Base-by-base conservation (phyloP, 805 yeast species). In the Brettanomyces sp. region DNA sequence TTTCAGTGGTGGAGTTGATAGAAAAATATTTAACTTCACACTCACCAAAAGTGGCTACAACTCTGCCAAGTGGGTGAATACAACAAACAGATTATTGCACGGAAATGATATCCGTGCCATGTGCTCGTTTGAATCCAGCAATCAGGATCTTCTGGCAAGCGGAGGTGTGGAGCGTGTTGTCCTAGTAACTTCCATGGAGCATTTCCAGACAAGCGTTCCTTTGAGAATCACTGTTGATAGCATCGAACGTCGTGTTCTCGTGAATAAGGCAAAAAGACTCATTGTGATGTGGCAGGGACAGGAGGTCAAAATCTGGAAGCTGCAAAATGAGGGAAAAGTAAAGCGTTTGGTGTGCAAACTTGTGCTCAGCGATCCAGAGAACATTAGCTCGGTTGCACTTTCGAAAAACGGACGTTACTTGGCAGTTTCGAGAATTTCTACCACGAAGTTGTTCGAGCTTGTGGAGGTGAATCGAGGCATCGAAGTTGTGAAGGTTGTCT, bases 1-100 rank as follows among this genome's bases (percentile, higher is more conserved):
- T 1, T 91, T 87, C 63, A 76, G 91, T 37, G 95, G 93, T 4
- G 97, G 99, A 56, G 89, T 93, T 42, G 99, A 93, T 62, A 76
- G 97, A 56, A 89, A 89, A 59, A 87, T 93, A 42, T 85, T 79
- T 58, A 84, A 81, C 56, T 86, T 83, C 63, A 70, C 73, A 49
- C 64, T 73, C 44, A 69, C 82, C 3, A 69, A 68, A 48, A 51
- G 60, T 38, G 64, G 64, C 5, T 55, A 61, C n/a, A 53, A 49
- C 22, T 41, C 56, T 4, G 52, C 66, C 37, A 79, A 80, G 58
- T 91, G 98, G 98, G 76, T 84, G 14, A 82, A 79, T 55, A 73
- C 80, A 51, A 75, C 80, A 45, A 86, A 81, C 62, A 74, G 96
- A 57, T 71, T 91, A 45, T 71, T 89, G 50, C 98, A 93, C 62